Conservation (phyloP, 2,329 filamentous ascomycete species). For the Alternaria sp. region DNA sequence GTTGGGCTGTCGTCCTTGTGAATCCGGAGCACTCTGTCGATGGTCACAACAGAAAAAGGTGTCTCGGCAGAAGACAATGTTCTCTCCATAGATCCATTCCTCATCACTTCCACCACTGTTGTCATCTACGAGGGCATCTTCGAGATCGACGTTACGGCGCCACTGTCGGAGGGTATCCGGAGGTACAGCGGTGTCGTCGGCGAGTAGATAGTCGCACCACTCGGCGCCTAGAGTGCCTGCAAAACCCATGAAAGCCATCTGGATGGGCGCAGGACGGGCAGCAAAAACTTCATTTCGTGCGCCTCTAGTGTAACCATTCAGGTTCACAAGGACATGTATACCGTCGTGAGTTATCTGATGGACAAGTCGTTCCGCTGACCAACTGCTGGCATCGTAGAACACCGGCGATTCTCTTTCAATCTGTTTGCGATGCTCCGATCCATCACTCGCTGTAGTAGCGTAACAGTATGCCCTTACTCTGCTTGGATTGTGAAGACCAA, state of each 20-base stretch:
- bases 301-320: conserved; percentile 97
- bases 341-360: conserved; percentile 86
- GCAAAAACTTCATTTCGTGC: conserved; percentile 98
- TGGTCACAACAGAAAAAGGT: conserved; percentile 99
- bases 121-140: conserved; percentile 70
- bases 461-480: conserved; percentile 91
- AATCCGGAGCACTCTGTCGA: conserved; percentile 83
- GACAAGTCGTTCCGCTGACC: conserved; percentile 85
- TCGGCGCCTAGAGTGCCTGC: conserved; percentile 94
- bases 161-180: conserved; percentile 80
- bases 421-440: conserved; percentile 86
- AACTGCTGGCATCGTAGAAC: conserved; percentile 87
- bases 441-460: conserved; percentile 90
- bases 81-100: conserved; percentile 95
- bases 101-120: conserved; percentile 75
- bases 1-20: conserved; percentile 68
- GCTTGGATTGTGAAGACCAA: conserved; percentile 81
- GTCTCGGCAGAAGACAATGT: conserved; percentile 91
- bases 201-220: conserved; percentile 97
- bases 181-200: conserved; percentile 88
- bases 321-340: conserved; percentile 93
- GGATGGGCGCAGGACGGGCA: conserved; percentile 90
- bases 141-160: conserved; percentile 76
- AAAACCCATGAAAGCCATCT: conserved; percentile 99
- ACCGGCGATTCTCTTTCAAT: conserved; percentile 93